A percentile compares a stretch with the other conserved stretches of the same genome.
Evolutionary conservation across 768 basidiomycete species (phyloP).

Genomic region (Hygrophorus pudorinus): DNA sequence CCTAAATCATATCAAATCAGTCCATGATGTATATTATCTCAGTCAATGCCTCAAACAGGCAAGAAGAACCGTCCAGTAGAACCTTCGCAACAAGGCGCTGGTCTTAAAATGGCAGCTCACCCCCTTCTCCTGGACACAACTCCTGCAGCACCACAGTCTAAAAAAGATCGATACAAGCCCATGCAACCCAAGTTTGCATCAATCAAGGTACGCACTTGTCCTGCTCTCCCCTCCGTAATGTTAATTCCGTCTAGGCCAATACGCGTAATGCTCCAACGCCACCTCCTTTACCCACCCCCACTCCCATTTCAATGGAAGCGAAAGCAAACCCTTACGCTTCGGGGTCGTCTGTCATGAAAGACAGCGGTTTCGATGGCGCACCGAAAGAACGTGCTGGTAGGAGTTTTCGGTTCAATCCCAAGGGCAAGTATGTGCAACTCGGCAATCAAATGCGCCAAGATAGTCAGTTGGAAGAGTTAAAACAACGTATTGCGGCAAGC

Average conservation of each 20-base stretch:
- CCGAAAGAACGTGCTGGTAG: slow-evolving; percentile 64
- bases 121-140: slow-evolving; percentile 71
- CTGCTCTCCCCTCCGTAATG: neutral
- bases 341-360: slow-evolving; percentile 36
- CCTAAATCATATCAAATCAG: neutral
- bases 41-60: slow-evolving; percentile 45
- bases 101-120: slow-evolving; percentile 86
- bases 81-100: slow-evolving; percentile 67
- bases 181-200: slow-evolving; percentile 99
- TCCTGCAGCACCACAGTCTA: slow-evolving; percentile 50
- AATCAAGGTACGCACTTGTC: slow-evolving; percentile 52
- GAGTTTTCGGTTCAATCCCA: slow-evolving; percentile 78
- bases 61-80: slow-evolving; percentile 50
- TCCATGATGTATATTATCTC: neutral
- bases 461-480: slow-evolving; percentile 78
- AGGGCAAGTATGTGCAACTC: slow-evolving; percentile 81
- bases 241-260: slow-evolving; percentile 43
- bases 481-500: slow-evolving; percentile 87
- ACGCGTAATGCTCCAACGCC: slow-evolving; percentile 65
- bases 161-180: slow-evolving; percentile 91
- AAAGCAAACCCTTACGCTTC: slow-evolving; percentile 72
- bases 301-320: slow-evolving; percentile 26
- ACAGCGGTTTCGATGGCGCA: slow-evolving; percentile 61
- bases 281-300: slow-evolving; percentile 31
- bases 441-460: slow-evolving; percentile 67